These are phyloP conservation scores for Fusarium sp. DNA, from an alignment of 2,329 filamentous ascomycete genomes.

Conservation along the genomic window DNA sequence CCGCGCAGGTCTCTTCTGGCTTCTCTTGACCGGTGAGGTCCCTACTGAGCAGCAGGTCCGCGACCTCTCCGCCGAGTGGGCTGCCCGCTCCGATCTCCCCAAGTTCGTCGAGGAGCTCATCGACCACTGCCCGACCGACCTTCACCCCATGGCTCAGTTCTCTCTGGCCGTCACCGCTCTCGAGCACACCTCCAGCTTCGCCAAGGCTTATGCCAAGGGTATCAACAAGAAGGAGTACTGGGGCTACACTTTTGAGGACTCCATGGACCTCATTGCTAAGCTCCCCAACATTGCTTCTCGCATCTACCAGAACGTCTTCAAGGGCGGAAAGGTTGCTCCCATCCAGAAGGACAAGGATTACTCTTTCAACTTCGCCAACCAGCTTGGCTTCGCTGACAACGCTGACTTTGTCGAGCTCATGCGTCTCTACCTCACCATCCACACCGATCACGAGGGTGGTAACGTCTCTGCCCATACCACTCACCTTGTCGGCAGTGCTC, in stretches of 20 bases:
- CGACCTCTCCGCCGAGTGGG: constrained; percentile 98
- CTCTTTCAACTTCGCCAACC: constrained; percentile 99
- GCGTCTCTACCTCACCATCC: constrained; percentile 99
- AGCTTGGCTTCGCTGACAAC: constrained; percentile 96
- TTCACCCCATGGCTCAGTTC: constrained; percentile 99
- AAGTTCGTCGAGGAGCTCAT: constrained; percentile 99
- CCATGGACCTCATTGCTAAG: constrained; percentile 99
- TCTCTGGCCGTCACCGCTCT: constrained; percentile 97
- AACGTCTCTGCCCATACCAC: constrained; percentile 99
- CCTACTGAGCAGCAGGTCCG: constrained; percentile 98
- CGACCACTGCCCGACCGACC: constrained; percentile 98
- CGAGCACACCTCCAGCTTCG: constrained; percentile 97
- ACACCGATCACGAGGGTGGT: constrained; percentile 99
- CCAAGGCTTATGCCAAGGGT: constrained; percentile 98
- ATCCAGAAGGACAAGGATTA: constrained; percentile 99
- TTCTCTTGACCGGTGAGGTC: constrained; percentile 97
- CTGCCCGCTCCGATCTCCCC: constrained; percentile 94
- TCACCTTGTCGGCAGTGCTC: constrained; percentile 94
- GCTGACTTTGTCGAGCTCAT: constrained; percentile 97
- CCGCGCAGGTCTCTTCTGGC: constrained; percentile 91
- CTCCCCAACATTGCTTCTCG: constrained; percentile 96
- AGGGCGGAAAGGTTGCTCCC: constrained; percentile 97
- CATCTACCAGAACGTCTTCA: constrained; percentile 99
- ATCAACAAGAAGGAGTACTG: constrained; percentile 99
- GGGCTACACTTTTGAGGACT: constrained; percentile 99